A percentile compares a stretch with the other conserved stretches of the same genome.
These are phyloP conservation scores for Trametes sp. DNA, from an alignment of 1,284 basidiomycete species.

Conservation along the genomic window DNA sequence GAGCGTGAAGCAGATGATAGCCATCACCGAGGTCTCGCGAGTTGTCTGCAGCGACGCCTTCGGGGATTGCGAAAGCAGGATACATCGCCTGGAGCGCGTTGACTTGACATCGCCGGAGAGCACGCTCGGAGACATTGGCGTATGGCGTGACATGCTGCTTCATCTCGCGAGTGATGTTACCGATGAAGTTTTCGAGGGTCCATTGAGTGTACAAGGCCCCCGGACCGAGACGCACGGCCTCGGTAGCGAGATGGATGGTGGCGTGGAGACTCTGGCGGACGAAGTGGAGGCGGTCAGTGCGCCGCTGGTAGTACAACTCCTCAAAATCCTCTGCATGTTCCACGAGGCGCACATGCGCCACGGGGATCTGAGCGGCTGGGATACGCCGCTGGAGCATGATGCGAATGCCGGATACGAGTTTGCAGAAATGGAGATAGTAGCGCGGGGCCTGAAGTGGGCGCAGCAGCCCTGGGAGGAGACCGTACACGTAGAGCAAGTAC, in stretches of 20 bases:
- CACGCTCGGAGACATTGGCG: constrained; percentile 31
- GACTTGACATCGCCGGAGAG: constrained; percentile 17
- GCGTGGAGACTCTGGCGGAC: constrained; percentile 9
- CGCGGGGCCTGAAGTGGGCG: neutral
- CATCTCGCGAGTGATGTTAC: constrained; percentile 36
- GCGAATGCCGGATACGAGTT: neutral
- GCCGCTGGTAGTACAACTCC: constrained; percentile 9
- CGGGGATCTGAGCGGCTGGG: neutral
- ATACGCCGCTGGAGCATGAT: neutral
- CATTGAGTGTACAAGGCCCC: constrained; percentile 25
- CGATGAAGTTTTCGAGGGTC: constrained; percentile 37
- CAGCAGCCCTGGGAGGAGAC: constrained; percentile 28
- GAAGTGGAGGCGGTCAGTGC: constrained; percentile 13
- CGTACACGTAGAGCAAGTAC: constrained; percentile 33
- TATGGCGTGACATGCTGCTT: constrained; percentile 33
- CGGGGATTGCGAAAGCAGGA: constrained; percentile 32
- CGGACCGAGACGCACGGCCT: constrained; percentile 22
- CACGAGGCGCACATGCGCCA: neutral
- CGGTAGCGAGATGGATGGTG: constrained; percentile 15
- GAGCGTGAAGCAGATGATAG: constrained; percentile 15
- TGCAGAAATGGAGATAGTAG: constrained; percentile 24
- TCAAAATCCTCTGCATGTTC: constrained; percentile 6
- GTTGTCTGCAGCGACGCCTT: constrained; percentile 28
- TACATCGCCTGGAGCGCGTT: constrained; percentile 33
- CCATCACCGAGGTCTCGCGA: constrained; percentile 13